Evolutionary conservation across 2,329 filamentous ascomycete species (phyloP).

Genomic region (Myriangium duriaei): DNA sequence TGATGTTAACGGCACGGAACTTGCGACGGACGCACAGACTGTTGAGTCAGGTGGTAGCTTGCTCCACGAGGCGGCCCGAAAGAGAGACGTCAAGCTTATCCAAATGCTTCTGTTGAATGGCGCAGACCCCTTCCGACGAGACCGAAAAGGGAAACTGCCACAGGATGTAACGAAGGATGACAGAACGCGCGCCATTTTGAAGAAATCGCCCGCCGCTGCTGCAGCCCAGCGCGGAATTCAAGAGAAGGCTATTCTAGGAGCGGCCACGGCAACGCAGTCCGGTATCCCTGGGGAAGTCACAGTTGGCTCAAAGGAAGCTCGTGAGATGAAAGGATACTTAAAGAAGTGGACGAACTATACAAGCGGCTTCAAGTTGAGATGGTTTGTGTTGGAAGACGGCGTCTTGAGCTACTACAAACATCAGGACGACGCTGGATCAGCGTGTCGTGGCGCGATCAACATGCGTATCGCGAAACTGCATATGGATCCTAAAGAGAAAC

Average conservation of each 20-base stretch:
- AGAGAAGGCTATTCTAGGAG: constrained; percentile 88
- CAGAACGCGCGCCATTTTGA: constrained; percentile 72
- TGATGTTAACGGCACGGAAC: constrained; percentile 84
- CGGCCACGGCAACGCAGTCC: constrained; percentile 37
- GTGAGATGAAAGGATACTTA: constrained; percentile 96
- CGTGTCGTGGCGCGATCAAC: constrained; percentile 94
- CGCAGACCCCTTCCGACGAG: constrained; percentile 87
- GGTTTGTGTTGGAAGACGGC: constrained; percentile 96
- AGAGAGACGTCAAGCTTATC: constrained; percentile 75
- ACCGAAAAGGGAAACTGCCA: constrained; percentile 87
- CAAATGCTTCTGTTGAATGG: constrained; percentile 85
- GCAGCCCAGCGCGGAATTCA: constrained; percentile 92
- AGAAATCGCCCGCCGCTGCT: constrained; percentile 86
- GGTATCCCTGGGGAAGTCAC: constrained; percentile 19
- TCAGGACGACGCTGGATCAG: constrained; percentile 91
- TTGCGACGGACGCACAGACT: constrained; percentile 68
- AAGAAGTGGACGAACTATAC: constrained; percentile 99
- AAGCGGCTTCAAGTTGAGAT: constrained; percentile 87
- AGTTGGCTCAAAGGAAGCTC: constrained; percentile 64
- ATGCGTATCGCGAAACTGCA: constrained; percentile 92
- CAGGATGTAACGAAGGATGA: constrained; percentile 97
- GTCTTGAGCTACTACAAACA: constrained; percentile 99
- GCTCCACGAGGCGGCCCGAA: constrained; percentile 83
- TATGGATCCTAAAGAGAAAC: constrained; percentile 86
- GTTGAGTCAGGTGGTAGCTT: constrained; percentile 78